These are phyloP conservation scores for Petasospora rhodanensis DNA, from an alignment of 1,139 yeast genomes.

Conservation along the genomic window DNA sequence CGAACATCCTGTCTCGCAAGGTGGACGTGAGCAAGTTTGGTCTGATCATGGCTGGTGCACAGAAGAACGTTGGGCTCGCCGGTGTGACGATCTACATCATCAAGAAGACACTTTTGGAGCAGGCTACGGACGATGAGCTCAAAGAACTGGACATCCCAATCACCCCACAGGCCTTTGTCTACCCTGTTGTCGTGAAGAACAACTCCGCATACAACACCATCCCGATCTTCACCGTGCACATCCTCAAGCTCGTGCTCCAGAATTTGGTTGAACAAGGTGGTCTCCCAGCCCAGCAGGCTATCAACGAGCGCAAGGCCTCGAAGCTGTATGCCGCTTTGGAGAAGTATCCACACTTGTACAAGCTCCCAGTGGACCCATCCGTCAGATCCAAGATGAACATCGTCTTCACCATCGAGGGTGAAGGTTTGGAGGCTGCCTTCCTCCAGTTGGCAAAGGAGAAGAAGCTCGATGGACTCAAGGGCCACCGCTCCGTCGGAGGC, in stretches of 20 bases:
- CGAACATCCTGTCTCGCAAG: conserved; percentile 79
- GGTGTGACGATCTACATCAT: conserved; percentile 90
- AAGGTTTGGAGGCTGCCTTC: conserved; percentile 61
- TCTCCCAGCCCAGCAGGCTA: conserved; percentile 47
- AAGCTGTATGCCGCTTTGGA: conserved; percentile 63
- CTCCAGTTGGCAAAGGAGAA: conserved; percentile 55
- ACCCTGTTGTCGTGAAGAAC: conserved; percentile 79
- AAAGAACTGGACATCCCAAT: conserved; percentile 60
- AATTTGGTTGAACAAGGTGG: conserved; percentile 41
- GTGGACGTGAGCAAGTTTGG: conserved; percentile 84
- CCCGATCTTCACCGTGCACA: conserved; percentile 86
- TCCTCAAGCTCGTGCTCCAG: conserved; percentile 72
- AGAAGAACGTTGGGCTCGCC: conserved; percentile 94
- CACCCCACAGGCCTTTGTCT: conserved; percentile 84
- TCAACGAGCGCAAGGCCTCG: conserved; percentile 55
- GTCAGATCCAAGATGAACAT: conserved; percentile 92
- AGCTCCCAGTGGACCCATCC: conserved; percentile 56
- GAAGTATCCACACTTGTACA: conserved; percentile 58
- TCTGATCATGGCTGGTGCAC: conserved; percentile 93
- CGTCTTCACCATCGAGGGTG: conserved; percentile 69
- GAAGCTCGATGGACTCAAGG: conserved; percentile 74
- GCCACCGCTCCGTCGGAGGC: conserved; percentile 97
- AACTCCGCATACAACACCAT: conserved; percentile 94
- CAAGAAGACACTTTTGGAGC: conserved; percentile 70
- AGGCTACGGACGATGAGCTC: conserved; percentile 61